Percentiles rank a stretch among this genome's conserved stretches.
Evolutionary conservation across 2,329 filamentous ascomycete genomes (phyloP).

Genomic region (Clonostachys byssicola): DNA sequence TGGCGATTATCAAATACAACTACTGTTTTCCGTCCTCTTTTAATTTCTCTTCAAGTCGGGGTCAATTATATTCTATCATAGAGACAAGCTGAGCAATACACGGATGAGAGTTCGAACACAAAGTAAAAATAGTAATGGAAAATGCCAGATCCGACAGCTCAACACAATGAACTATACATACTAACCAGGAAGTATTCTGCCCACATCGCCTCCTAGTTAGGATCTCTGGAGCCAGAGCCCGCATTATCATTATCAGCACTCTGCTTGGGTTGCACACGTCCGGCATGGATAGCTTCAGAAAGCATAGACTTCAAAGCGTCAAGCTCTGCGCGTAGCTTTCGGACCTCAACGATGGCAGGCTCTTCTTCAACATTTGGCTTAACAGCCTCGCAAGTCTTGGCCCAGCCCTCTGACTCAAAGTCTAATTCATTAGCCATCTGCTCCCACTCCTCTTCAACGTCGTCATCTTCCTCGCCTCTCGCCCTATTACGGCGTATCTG

Average conservation of each 20-base stretch:
- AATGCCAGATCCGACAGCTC: no score
- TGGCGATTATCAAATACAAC: no score
- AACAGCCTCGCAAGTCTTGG: conserved; percentile 69
- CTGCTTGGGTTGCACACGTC: conserved; percentile 2
- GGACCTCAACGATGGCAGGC: conserved; percentile 66
- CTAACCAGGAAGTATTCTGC: no score
- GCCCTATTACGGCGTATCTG: conserved; percentile 69
- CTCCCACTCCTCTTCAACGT: conserved; percentile 90
- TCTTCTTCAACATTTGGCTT: conserved; percentile 82
- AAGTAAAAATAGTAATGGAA: no score
- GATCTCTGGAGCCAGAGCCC: not conserved
- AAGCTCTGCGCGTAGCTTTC: conserved; percentile 53
- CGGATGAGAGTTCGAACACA: no score
- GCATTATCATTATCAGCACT: not conserved
- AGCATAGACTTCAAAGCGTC: conserved; percentile 50
- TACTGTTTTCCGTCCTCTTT: no score
- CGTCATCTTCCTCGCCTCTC: conserved; percentile 84
- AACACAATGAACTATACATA: no score
- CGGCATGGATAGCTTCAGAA: conserved; percentile 13
- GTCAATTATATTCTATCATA: no score
- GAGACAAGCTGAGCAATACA: no score
- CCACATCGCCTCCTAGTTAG: not conserved
- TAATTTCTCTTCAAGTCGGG: no score
- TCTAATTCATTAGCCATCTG: conserved; percentile 69
- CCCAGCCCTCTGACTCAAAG: conserved; percentile 82